Evolutionary conservation across 306 rosid species (phyloP).

Genomic region (Herpetospermum pedunculosum): DNA sequence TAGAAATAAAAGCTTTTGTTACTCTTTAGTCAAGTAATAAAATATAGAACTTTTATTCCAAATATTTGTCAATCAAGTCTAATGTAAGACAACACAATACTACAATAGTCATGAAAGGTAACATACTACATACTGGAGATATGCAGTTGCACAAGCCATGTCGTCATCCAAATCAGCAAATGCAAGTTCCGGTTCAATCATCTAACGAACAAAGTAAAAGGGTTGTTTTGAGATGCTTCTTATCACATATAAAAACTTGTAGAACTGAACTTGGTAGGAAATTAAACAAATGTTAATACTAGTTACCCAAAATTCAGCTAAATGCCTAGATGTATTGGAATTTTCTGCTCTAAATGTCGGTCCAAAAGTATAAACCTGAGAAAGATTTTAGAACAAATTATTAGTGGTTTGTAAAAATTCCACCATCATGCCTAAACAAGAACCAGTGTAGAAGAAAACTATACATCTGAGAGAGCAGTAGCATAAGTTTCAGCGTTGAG

Average conservation of each 20-base stretch:
- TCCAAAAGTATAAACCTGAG: slow-evolving; percentile 89
- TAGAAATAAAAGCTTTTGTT: slow-evolving; percentile 22
- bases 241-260: slow-evolving; percentile 3
- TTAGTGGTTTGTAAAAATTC: neutral
- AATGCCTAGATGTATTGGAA: slow-evolving; percentile 90
- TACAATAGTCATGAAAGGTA: slow-evolving; percentile 24
- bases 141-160: slow-evolving; percentile 98
- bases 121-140: slow-evolving; percentile 96
- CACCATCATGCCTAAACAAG: slow-evolving; percentile 10
- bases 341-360: slow-evolving; percentile 97
- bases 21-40: slow-evolving; percentile 1
- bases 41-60: slow-evolving; percentile 4
- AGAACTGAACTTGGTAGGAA: neutral
- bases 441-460: slow-evolving; percentile 7
- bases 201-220: slow-evolving; percentile 28
- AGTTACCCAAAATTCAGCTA: slow-evolving; percentile 94
- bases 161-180: slow-evolving; percentile 94
- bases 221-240: slow-evolving; percentile 11
- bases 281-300: slow-evolving; percentile 9
- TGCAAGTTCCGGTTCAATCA: slow-evolving; percentile 98
- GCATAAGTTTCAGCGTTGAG: slow-evolving; percentile 97
- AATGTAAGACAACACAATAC: slow-evolving; percentile 8
- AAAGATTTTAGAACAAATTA: slow-evolving; percentile 3
- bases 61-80: slow-evolving; percentile 5
- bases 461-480: slow-evolving; percentile 92